These are phyloP conservation scores for Aspergillus pseudoterreus DNA, from an alignment of 2,329 filamentous ascomycete genomes.

Conservation along the genomic window DNA sequence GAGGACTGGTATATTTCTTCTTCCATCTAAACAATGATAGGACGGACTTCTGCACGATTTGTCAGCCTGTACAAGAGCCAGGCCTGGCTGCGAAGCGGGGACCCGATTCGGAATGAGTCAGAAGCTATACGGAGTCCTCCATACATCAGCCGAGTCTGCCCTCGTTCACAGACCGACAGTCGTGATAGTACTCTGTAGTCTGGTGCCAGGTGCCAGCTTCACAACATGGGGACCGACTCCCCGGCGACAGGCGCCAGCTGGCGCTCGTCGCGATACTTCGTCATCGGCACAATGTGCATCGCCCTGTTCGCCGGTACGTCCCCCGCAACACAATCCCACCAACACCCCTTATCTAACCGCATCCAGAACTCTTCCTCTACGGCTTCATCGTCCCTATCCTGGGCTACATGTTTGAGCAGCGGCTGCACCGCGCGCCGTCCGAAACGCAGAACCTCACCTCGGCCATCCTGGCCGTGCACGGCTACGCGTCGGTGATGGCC, in stretches of 20 bases:
- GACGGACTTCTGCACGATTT: too few relatives aligned
- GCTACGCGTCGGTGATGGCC: constrained; percentile 19
- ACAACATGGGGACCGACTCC: not conserved
- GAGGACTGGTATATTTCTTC: too few relatives aligned
- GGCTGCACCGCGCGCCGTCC: constrained; percentile 20
- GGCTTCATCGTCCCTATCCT: constrained; percentile 32
- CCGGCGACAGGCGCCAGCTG: constrained; percentile 8
- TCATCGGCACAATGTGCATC: constrained; percentile 10
- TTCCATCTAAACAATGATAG: too few relatives aligned
- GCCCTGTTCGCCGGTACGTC: constrained; percentile 13
- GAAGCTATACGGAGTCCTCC: too few relatives aligned
- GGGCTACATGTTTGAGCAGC: constrained; percentile 28
- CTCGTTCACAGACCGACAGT: too few relatives aligned
- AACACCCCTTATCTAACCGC: not conserved
- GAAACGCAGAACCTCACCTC: constrained; percentile 24
- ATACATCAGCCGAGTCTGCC: too few relatives aligned
- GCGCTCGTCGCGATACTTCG: constrained; percentile 14
- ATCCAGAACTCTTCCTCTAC: constrained; percentile 30
- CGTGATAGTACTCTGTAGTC: too few relatives aligned
- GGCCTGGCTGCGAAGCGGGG: too few relatives aligned
- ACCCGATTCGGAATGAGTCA: too few relatives aligned
- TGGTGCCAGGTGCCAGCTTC: too few relatives aligned
- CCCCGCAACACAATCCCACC: not conserved
- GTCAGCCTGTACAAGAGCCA: too few relatives aligned
- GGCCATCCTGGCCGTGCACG: constrained; percentile 22